Percentiles rank a stretch among this genome's conserved stretches.
Evolutionary conservation across 352 stramenopile species (phyloP).

Genomic region (Pythium dissotocum): DNA sequence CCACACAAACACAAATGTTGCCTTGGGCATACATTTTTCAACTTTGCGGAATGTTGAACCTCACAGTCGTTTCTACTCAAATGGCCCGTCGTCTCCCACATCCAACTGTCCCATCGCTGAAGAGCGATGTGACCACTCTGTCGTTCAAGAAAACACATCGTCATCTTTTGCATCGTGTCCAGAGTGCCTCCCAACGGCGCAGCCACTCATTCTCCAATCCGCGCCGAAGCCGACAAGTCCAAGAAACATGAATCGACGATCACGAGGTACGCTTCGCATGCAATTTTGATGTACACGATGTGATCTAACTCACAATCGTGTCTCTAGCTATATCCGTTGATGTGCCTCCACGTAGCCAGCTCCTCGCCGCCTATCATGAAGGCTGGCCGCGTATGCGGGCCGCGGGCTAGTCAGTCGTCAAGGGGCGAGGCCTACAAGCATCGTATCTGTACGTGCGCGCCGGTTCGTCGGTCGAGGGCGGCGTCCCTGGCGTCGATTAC

Average conservation of each 20-base stretch:
- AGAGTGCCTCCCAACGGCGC: not conserved
- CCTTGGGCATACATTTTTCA: not conserved
- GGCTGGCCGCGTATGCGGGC: constrained; percentile 6
- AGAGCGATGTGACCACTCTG: not conserved
- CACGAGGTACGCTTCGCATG: not conserved
- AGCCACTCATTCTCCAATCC: not conserved
- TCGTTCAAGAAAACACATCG: not conserved
- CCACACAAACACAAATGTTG: not conserved
- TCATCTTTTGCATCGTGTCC: not conserved
- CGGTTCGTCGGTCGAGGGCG: not conserved
- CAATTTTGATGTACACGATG: not conserved
- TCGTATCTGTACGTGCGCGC: constrained; percentile 2
- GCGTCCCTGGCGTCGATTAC: constrained; percentile 4
- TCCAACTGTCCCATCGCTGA: not conserved
- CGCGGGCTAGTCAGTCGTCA: not conserved
- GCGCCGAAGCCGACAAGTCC: not conserved
- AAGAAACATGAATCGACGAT: not conserved
- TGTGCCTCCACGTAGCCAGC: not conserved
- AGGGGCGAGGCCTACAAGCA: constrained; percentile 4
- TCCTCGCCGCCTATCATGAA: constrained; percentile 1
- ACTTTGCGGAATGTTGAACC: not conserved
- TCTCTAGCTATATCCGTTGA: not conserved
- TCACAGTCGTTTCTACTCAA: not conserved
- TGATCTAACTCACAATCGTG: no score
- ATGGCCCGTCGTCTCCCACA: not conserved